These are phyloP conservation scores for Phytophthora quininea DNA, from an alignment of 352 stramenopile genomes.

Conservation along the genomic window DNA sequence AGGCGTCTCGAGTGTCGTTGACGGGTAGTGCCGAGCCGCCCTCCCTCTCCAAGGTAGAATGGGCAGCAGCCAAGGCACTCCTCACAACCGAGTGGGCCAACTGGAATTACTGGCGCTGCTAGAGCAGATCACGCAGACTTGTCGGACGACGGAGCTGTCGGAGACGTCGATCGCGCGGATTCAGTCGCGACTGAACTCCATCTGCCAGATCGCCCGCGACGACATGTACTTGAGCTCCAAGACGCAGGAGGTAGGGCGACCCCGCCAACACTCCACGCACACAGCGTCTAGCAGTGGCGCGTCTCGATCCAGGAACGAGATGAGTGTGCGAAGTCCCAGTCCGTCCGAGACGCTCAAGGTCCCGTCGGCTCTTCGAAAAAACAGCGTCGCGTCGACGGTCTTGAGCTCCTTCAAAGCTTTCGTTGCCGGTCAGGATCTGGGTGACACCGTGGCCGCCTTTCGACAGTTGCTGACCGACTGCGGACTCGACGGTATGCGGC, in stretches of 20 bases:
- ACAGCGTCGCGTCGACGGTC: conserved; percentile 13
- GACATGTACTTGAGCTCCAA: conserved; percentile 34
- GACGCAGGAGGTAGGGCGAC: conserved; percentile 9
- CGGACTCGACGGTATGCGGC: conserved; percentile 41
- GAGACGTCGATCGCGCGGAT: conserved; percentile 58
- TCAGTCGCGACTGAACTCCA: conserved; percentile 52
- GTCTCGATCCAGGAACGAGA: not conserved
- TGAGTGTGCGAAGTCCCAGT: not conserved
- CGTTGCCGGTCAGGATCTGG: conserved; percentile 51
- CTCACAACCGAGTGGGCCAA: conserved; percentile 11
- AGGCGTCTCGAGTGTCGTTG: conserved; percentile 12
- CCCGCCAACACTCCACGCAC: not conserved
- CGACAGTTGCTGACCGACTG: conserved; percentile 46
- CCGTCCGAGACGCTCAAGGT: not conserved
- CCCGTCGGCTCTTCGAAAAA: not conserved
- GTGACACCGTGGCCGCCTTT: conserved; percentile 47
- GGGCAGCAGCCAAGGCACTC: not conserved
- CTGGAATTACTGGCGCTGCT: conserved; percentile 45
- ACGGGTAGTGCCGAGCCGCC: not conserved
- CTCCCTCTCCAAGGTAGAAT: not conserved
- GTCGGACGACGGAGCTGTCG: conserved; percentile 49
- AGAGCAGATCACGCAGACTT: conserved; percentile 53
- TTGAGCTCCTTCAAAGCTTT: conserved; percentile 50
- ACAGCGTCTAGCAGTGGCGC: not conserved
- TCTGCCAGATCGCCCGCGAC: conserved; percentile 65